Evolutionary conservation across 176 grass and related monocot genomes (phyloP).

Genomic region (Lolium rigidum): DNA sequence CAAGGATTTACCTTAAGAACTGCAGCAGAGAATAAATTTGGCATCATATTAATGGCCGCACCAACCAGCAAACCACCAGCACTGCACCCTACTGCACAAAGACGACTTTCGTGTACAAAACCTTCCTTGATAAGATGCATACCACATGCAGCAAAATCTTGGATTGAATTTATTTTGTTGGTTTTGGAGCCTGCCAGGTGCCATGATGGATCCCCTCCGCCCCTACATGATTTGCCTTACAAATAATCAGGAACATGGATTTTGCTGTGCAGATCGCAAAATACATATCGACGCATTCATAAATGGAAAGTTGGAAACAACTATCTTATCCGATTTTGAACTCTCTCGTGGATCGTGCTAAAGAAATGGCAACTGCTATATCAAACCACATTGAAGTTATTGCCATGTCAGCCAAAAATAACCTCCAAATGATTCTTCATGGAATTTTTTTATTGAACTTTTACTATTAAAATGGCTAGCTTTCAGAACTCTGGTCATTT

Average conservation of each 20-base stretch:
- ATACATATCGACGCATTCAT: conserved; percentile 9
- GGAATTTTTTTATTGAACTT: not conserved
- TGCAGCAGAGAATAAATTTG: conserved; percentile 86
- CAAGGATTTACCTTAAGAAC: conserved; percentile 79
- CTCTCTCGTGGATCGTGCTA: conserved; percentile 15
- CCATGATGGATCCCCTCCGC: conserved; percentile 71
- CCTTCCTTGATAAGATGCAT: conserved; percentile 81
- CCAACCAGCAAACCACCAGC: conserved; percentile 82
- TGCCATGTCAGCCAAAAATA: conserved; percentile 18
- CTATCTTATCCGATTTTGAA: not conserved
- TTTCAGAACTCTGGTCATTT: conserved; percentile 3
- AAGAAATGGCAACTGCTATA: conserved; percentile 4
- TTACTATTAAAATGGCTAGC: not conserved
- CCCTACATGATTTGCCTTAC: conserved; percentile 59
- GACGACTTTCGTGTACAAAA: conserved; percentile 78
- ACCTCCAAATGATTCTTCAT: not conserved
- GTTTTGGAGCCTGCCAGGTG: conserved; percentile 79
- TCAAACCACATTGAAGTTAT: conserved; percentile 16
- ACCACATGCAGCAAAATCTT: conserved; percentile 81
- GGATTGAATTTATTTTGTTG: conserved; percentile 86
- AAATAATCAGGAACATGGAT: conserved; percentile 36
- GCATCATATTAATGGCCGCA: conserved; percentile 73
- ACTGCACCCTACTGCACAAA: conserved; percentile 85
- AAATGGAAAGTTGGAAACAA: not conserved
- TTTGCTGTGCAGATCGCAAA: conserved; percentile 21